Evolutionary conservation across 805 yeast species (phyloP).

Genomic region (Myxozyma udenii): DNA sequence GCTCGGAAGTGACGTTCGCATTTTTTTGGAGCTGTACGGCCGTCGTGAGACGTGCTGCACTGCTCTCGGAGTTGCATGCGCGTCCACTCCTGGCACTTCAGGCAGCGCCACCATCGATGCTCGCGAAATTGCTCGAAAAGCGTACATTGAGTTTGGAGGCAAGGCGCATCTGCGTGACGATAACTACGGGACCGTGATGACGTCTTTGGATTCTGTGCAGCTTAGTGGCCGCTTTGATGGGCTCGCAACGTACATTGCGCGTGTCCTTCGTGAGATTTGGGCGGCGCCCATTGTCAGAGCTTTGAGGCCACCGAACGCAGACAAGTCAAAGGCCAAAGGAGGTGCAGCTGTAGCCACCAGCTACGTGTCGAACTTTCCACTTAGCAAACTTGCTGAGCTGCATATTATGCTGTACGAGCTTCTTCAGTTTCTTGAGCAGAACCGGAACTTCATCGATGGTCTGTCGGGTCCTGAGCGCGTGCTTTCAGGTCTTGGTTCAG

Average conservation of each 20-base stretch:
- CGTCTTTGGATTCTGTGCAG: conserved; percentile 49
- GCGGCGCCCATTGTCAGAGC: conserved; percentile 57
- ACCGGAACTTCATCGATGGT: conserved; percentile 48
- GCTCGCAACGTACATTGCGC: conserved; percentile 68
- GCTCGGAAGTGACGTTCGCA: conserved; percentile 60
- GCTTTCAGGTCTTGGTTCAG: conserved; percentile 31
- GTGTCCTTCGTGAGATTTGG: conserved; percentile 82
- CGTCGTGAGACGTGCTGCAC: conserved; percentile 86
- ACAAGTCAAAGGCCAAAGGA: background rate
- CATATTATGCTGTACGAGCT: conserved; percentile 38
- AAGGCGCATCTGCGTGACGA: conserved; percentile 36
- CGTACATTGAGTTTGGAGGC: conserved; percentile 41
- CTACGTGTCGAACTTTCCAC: conserved; percentile 17
- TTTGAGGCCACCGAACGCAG: background rate
- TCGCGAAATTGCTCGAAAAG: conserved; percentile 37
- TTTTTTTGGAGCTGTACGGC: conserved; percentile 77
- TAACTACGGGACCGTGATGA: conserved; percentile 15
- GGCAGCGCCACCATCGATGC: conserved; percentile 39
- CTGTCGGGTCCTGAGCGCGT: conserved; percentile 37
- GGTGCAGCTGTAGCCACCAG: background rate
- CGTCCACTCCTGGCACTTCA: conserved; percentile 35
- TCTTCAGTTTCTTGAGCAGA: conserved; percentile 41
- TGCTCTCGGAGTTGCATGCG: conserved; percentile 72
- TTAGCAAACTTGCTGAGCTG: conserved; percentile 32
- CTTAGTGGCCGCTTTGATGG: conserved; percentile 92